Evolutionary conservation across 2,329 filamentous ascomycete genomes (phyloP).

Genomic region (Scedosporium apiospermum): DNA sequence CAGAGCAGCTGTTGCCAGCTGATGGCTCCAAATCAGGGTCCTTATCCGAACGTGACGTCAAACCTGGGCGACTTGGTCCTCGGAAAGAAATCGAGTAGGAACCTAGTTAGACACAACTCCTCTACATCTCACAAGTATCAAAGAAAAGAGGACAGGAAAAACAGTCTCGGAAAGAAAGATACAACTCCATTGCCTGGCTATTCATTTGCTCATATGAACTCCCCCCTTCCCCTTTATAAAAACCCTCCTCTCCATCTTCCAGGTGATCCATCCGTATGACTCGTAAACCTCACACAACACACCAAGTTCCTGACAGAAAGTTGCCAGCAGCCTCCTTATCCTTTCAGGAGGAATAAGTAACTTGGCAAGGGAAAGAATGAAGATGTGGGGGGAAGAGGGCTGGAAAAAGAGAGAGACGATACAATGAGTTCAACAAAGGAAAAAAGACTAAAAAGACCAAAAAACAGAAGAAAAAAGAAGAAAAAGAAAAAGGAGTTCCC

Average conservation of each 20-base stretch:
- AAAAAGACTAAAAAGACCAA: neutral
- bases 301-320: too few relatives aligned
- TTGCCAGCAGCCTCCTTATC: too few relatives aligned
- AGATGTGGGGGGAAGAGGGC: neutral
- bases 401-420: neutral
- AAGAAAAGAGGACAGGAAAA: neutral
- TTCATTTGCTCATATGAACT: conserved; percentile 1
- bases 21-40: neutral
- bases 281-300: neutral
- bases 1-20: neutral
- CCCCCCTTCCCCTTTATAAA: neutral
- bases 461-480: neutral
- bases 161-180: neutral
- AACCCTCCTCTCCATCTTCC: neutral
- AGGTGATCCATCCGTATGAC: conserved; percentile 2
- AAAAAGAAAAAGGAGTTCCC: neutral
- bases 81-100: too few relatives aligned
- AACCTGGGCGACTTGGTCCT: too few relatives aligned
- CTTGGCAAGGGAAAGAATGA: conserved; percentile 2
- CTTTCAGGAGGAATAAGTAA: neutral
- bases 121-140: too few relatives aligned
- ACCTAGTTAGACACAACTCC: too few relatives aligned
- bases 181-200: neutral
- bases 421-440: neutral
- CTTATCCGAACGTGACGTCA: too few relatives aligned